Conservation (phyloP, 2,329 filamentous ascomycete species). For the Arachnomyces sp. region DNA sequence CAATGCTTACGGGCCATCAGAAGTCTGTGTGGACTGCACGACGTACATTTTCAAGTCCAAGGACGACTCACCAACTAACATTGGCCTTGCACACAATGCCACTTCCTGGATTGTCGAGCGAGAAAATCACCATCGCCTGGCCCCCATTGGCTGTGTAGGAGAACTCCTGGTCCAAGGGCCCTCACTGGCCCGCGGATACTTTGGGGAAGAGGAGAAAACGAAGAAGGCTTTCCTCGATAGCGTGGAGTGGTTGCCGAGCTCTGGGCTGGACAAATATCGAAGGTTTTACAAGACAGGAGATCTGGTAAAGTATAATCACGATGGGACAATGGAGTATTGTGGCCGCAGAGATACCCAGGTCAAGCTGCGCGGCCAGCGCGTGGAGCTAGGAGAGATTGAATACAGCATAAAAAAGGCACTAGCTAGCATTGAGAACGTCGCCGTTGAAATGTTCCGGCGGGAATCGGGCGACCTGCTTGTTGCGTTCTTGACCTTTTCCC, state of each 20-base stretch:
- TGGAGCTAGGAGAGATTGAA: constrained; percentile 41
- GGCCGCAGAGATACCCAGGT: constrained; percentile 25
- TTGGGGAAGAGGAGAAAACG: constrained; percentile 19
- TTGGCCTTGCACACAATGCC: constrained; percentile 4
- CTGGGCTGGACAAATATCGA: constrained; percentile 25
- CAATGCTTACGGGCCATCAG: constrained; percentile 23
- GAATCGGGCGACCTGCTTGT: constrained; percentile 38
- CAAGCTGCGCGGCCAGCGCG: constrained; percentile 39
- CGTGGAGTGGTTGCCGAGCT: constrained; percentile 32
- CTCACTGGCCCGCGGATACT: constrained; percentile 27
- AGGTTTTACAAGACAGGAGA: constrained; percentile 37
- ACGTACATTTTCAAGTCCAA: constrained; percentile 1
- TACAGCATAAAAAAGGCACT: constrained; percentile 15
- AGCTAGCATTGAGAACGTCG: constrained; percentile 24
- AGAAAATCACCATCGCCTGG: constrained; percentile 8
- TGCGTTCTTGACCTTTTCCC: constrained; percentile 22
- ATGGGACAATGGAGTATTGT: constrained; percentile 18
- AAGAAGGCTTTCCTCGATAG: constrained; percentile 17
- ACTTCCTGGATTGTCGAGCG: constrained; percentile 15
- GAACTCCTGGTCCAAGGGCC: constrained; percentile 33
- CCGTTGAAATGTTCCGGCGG: constrained; percentile 29
- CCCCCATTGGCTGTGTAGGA: constrained; percentile 29
- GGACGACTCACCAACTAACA: neutral
- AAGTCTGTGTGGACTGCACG: constrained; percentile 10
- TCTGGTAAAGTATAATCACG: constrained; percentile 30